These are phyloP conservation scores for Scytalidium sp. DNA, from an alignment of 2,329 filamentous ascomycete genomes.

Conservation along the genomic window DNA sequence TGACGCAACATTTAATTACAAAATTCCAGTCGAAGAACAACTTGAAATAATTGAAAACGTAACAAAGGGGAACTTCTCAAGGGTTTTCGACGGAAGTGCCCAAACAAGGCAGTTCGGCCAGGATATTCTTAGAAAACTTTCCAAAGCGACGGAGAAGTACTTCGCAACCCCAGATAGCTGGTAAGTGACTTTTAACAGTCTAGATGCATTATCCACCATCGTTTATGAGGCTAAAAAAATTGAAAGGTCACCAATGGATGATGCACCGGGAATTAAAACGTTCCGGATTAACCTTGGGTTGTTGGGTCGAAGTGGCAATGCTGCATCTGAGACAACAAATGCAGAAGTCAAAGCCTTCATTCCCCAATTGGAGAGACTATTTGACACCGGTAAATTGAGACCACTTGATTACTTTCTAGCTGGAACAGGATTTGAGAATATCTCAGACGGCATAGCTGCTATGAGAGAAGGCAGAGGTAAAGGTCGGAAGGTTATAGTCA, in stretches of 20 bases:
- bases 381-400: constrained; percentile 13
- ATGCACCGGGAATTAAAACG: constrained; percentile 11
- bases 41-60: constrained; percentile 27
- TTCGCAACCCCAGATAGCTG: constrained; percentile 33
- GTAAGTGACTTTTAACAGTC: constrained; percentile 18
- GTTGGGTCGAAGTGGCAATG: constrained; percentile 16
- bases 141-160: constrained; percentile 23
- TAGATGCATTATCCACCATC: too few relatives aligned
- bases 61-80: constrained; percentile 30
- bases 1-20: constrained; percentile 30
- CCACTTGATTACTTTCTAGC: constrained; percentile 19
- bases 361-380: constrained; percentile 12
- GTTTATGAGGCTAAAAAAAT: too few relatives aligned
- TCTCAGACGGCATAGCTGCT: constrained; percentile 14
- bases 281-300: constrained; percentile 14
- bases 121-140: constrained; percentile 25
- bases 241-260: constrained; percentile 15
- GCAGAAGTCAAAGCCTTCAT: constrained; percentile 14
- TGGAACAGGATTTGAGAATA: constrained; percentile 13
- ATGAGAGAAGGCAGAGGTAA: constrained; percentile 4
- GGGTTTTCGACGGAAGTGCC: constrained; percentile 32
- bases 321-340: constrained; percentile 9
- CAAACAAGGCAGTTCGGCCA: constrained; percentile 26
- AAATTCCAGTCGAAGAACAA: constrained; percentile 26
- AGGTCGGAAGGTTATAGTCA: background rate